Percentiles rank a stretch among this genome's conserved stretches.
These are phyloP conservation scores for Tuber umbilicatum DNA, from an alignment of 495 filamentous ascomycete species.

Conservation along the genomic window DNA sequence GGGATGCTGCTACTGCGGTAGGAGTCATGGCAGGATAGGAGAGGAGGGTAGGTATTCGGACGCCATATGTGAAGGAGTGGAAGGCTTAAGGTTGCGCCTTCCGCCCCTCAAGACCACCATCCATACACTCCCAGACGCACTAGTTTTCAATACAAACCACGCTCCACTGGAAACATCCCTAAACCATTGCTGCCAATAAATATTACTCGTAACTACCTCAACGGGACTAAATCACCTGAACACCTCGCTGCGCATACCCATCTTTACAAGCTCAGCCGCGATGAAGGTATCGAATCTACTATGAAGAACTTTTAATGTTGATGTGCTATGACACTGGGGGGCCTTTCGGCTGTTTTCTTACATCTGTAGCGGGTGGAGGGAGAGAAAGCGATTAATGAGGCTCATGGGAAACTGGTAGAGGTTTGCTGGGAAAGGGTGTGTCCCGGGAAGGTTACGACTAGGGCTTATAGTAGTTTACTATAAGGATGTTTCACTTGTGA, in stretches of 20 bases:
- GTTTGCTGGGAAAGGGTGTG: neutral
- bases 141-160: constrained; percentile 25
- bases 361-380: constrained; percentile 1
- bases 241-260: constrained; percentile 26
- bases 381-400: constrained; percentile 15
- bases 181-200: constrained; percentile 35
- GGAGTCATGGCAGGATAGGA: constrained; percentile 32
- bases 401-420: constrained; percentile 22
- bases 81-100: constrained; percentile 17
- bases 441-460: neutral
- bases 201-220: constrained; percentile 25
- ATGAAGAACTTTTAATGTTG: constrained; percentile 19
- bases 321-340: constrained; percentile 18
- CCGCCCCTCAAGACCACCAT: constrained; percentile 18
- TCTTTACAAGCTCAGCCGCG: constrained; percentile 19
- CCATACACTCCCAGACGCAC: constrained; percentile 25
- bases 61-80: constrained; percentile 28
- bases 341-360: constrained; percentile 20
- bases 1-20: constrained; percentile 40
- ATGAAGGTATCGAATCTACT: constrained; percentile 38
- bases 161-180: constrained; percentile 33
- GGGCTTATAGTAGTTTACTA: neutral
- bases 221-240: constrained; percentile 8
- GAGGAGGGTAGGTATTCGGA: constrained; percentile 19
- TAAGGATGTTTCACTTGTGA: neutral